Base-by-base conservation (phyloP, 805 yeast species). In the Candida nanaspora region DNA sequence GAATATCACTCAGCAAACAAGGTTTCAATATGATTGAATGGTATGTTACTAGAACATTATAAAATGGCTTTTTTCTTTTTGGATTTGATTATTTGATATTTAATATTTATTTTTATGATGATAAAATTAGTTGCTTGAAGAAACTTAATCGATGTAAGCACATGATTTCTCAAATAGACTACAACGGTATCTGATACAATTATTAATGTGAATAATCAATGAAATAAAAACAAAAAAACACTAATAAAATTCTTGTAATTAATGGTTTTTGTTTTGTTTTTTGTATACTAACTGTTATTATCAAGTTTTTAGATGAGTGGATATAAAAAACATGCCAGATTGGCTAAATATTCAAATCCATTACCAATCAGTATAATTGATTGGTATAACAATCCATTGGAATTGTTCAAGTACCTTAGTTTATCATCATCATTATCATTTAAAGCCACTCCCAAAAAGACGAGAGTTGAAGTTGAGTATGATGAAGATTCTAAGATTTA, bases 181-280 rank as follows among this genome's bases (percentile, higher is more conserved):
- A 86, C 94, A 86, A 86, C 95, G 95, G 95, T 86, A 86, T 86
- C 95, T 86, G 95, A 83, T 35, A 51, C 36, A 26, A n/a, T 27
- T 27, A 27, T 8, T 29, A 5, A 29, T 11, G 16, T n/a, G n/a
- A n/a, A n/a, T n/a, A 23, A 23, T 8, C 10, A 23, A 40, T 16
- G 22, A 32, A 40, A 37, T 28, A 44, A 41, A 42, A 43, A n/a
- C n/a, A 11, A 35, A 13, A 33, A 16, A 16, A n/a, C n/a, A n/a
- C n/a, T n/a, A n/a, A n/a, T n/a, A n/a, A n/a, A n/a, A n/a, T n/a
- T n/a, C n/a, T n/a, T n/a, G n/a, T n/a, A n/a, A n/a, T n/a, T n/a
- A n/a, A n/a, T n/a, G n/a, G n/a, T n/a, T n/a, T n/a, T n/a, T n/a
- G n/a, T n/a, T n/a, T n/a, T n/a, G n/a, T n/a, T n/a, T n/a, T n/a